Percentiles rank a stretch among this genome's conserved stretches.
Conservation (phyloP, 2,329 filamentous ascomycete species). For the Stachybotrys echinatus region DNA sequence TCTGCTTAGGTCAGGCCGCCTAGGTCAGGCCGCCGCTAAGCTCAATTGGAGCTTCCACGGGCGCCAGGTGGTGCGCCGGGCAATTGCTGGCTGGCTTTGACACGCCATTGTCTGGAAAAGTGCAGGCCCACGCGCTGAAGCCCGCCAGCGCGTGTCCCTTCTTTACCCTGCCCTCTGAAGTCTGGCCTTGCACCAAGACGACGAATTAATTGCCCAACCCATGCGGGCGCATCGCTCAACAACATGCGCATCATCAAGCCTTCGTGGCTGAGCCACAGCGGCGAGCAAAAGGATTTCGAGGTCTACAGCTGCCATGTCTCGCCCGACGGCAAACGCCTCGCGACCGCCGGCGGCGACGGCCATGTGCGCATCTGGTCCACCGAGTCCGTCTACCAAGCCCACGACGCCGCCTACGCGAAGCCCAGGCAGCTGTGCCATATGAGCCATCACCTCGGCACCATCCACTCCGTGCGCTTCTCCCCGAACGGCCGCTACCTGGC, state of each 20-base stretch:
- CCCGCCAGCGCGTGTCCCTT: too few species aligned
- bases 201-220: not conserved
- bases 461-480: slow-evolving; percentile 95
- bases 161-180: too few species aligned
- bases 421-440: slow-evolving; percentile 95
- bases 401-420: slow-evolving; percentile 63
- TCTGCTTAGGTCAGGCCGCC: too few species aligned
- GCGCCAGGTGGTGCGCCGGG: too few species aligned
- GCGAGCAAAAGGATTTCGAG: slow-evolving; percentile 97
- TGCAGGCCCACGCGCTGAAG: too few species aligned
- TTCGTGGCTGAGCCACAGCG: slow-evolving; percentile 91
- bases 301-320: slow-evolving; percentile 98
- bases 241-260: slow-evolving; percentile 87
- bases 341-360: slow-evolving; percentile 94
- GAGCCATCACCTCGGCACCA: slow-evolving; percentile 96
- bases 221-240: slow-evolving; percentile 1
- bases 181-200: too few species aligned
- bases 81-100: too few species aligned
- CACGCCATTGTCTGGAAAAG: too few species aligned
- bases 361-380: slow-evolving; percentile 98
- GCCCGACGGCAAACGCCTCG: slow-evolving; percentile 84
- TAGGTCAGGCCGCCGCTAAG: too few species aligned
- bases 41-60: too few species aligned
- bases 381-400: slow-evolving; percentile 81
- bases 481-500: slow-evolving; percentile 92